These are phyloP conservation scores for Rhodotorula taiwanensis DNA, from an alignment of 768 basidiomycete species.

Conservation along the genomic window DNA sequence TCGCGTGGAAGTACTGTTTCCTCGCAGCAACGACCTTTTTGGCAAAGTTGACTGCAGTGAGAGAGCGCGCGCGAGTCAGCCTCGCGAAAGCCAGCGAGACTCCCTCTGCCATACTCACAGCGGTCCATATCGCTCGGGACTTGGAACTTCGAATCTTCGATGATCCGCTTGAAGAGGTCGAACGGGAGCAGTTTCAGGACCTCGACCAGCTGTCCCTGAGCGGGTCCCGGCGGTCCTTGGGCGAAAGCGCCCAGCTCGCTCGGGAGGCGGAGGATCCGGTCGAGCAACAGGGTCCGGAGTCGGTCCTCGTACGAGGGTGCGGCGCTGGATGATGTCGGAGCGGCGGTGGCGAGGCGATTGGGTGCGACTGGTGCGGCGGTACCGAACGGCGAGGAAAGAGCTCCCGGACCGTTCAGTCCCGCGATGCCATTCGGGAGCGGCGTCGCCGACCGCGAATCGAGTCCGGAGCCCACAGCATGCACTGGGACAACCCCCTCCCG, in stretches of 20 bases:
- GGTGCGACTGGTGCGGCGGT: background rate
- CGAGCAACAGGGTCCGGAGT: background rate
- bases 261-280: background rate
- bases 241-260: constrained; percentile 4
- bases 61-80: too few species aligned
- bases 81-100: too few species aligned
- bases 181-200: constrained; percentile 21
- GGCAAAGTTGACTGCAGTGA: constrained; percentile 25
- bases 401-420: too few species aligned
- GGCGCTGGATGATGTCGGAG: background rate
- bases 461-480: too few species aligned
- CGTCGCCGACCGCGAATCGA: background rate
- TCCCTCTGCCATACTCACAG: too few species aligned
- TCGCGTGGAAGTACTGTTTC: background rate
- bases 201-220: constrained; percentile 8
- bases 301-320: background rate
- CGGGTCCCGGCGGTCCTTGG: background rate
- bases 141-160: constrained; percentile 5
- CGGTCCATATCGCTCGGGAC: constrained; percentile 20
- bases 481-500: background rate
- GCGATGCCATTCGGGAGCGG: too few species aligned
- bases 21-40: constrained; percentile 22
- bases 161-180: constrained; percentile 13
- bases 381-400: too few species aligned
- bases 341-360: background rate